Conservation (phyloP, 2,329 filamentous ascomycete species). For the Thyridium curvatum region DNA sequence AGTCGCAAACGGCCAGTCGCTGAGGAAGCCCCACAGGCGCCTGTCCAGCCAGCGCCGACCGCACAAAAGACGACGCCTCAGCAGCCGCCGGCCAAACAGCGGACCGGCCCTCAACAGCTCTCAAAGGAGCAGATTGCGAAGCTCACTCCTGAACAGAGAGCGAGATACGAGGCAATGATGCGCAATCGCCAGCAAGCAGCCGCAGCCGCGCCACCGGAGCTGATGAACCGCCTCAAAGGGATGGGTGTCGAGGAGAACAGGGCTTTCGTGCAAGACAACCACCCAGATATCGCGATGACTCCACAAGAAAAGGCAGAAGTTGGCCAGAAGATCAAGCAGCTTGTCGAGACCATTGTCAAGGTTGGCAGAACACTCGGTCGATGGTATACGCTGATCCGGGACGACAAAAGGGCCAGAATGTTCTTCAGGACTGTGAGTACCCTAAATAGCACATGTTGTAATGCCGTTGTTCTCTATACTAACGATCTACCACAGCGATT, state of each 20-base stretch:
- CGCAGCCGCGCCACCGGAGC: slow-evolving; percentile 27
- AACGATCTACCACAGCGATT: slow-evolving; percentile 32
- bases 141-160: slow-evolving; percentile 37
- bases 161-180: slow-evolving; percentile 32
- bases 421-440: slow-evolving; percentile 47
- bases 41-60: slow-evolving; percentile 11
- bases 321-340: slow-evolving; percentile 32
- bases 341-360: slow-evolving; percentile 34
- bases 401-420: slow-evolving; percentile 42
- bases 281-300: slow-evolving; percentile 40
- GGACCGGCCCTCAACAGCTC: slow-evolving; percentile 14
- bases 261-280: slow-evolving; percentile 28
- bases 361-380: slow-evolving; percentile 35
- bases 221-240: slow-evolving; percentile 22
- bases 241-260: slow-evolving; percentile 25
- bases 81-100: slow-evolving; percentile 22
- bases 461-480: not conserved
- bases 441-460: too few relatives aligned
- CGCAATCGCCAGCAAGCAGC: slow-evolving; percentile 13
- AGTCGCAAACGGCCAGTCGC: slow-evolving; percentile 7
- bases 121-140: slow-evolving; percentile 31
- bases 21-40: slow-evolving; percentile 4
- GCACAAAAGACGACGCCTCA: slow-evolving; percentile 9
- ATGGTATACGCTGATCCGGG: slow-evolving; percentile 42
- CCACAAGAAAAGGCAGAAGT: slow-evolving; percentile 37